Conservation (phyloP, 352 stramenopile genomes). For the Globisporangium cederbergense region DNA sequence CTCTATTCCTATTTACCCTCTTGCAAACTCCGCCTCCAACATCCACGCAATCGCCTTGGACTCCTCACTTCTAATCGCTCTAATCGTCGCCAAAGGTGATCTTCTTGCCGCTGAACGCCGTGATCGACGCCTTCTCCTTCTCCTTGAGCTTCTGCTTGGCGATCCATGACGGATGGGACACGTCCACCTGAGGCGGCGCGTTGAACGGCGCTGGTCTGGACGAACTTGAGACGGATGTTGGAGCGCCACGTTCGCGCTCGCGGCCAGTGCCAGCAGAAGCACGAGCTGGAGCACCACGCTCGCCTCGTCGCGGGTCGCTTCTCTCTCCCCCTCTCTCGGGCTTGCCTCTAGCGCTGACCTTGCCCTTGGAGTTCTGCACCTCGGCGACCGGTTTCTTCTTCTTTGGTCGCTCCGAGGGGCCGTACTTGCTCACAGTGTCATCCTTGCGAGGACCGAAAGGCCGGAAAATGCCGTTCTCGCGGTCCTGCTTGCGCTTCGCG, state of each 20-base stretch:
- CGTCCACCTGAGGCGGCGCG: slow-evolving; percentile 15
- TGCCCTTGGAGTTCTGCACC: slow-evolving; percentile 17
- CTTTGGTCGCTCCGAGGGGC: slow-evolving; percentile 71
- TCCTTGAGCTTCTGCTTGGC: slow-evolving; percentile 84
- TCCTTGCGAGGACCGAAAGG: slow-evolving; percentile 22
- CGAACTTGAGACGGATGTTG: slow-evolving; percentile 16
- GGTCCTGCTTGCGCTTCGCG: slow-evolving; percentile 40
- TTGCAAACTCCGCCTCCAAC: background rate
- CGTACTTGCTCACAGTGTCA: slow-evolving; percentile 46
- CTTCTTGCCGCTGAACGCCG: slow-evolving; percentile 76
- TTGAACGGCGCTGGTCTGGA: background rate
- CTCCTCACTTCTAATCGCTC: background rate
- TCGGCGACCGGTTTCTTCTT: slow-evolving; percentile 45
- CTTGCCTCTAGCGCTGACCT: slow-evolving; percentile 20
- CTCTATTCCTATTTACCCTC: background rate
- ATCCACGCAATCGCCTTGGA: background rate
- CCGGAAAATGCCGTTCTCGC: slow-evolving; percentile 38
- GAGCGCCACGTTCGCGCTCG: slow-evolving; percentile 20
- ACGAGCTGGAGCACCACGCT: background rate
- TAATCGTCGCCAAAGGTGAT: slow-evolving; percentile 72
- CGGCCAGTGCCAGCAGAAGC: background rate
- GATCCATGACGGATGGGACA: slow-evolving; percentile 65
- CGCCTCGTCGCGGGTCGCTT: slow-evolving; percentile 9
- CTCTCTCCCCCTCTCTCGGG: background rate
- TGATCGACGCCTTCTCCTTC: slow-evolving; percentile 72